A percentile compares a stretch with the other conserved stretches of the same genome.
Conservation (phyloP, 176 grass and related monocot genomes). For the Carex littledalei region DNA sequence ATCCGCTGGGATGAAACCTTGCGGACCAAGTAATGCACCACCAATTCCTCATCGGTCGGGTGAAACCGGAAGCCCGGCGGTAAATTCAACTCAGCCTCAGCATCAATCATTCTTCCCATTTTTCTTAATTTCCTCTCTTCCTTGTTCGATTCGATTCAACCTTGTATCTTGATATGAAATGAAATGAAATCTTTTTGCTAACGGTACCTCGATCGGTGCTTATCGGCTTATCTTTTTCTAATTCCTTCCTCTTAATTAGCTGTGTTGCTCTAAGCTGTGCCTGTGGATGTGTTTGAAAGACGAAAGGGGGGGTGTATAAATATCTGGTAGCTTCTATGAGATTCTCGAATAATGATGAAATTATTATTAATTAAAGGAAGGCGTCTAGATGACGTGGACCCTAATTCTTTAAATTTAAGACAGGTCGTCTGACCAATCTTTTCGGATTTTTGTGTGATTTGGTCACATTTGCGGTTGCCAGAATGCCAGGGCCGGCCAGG, state of each 20-base stretch:
- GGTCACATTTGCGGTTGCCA: neutral
- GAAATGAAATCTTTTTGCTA: neutral
- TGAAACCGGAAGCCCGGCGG: constrained; percentile 45
- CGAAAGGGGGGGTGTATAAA: neutral
- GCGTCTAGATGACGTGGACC: neutral
- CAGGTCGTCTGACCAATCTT: neutral
- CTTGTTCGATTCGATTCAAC: neutral
- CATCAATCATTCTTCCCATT: constrained; percentile 25
- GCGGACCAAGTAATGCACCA: constrained; percentile 38
- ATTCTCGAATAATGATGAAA: neutral
- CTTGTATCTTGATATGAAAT: neutral
- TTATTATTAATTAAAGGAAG: neutral
- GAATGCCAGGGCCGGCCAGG: too few relatives aligned
- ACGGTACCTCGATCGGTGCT: neutral
- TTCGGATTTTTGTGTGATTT: neutral
- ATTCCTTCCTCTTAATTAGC: neutral
- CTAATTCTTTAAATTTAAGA: neutral
- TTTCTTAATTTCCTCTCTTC: neutral
- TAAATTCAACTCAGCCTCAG: constrained; percentile 38
- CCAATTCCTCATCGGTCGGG: constrained; percentile 46
- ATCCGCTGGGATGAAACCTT: constrained; percentile 15
- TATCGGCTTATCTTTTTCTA: neutral
- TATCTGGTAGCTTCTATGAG: constrained; percentile 10
- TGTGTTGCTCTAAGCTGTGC: neutral
- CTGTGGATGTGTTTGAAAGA: constrained; percentile 5